phyloP scores from a whole-genome alignment of 2,329 filamentous ascomycete genomes.

The Talaromyces atroroseus region DNA sequence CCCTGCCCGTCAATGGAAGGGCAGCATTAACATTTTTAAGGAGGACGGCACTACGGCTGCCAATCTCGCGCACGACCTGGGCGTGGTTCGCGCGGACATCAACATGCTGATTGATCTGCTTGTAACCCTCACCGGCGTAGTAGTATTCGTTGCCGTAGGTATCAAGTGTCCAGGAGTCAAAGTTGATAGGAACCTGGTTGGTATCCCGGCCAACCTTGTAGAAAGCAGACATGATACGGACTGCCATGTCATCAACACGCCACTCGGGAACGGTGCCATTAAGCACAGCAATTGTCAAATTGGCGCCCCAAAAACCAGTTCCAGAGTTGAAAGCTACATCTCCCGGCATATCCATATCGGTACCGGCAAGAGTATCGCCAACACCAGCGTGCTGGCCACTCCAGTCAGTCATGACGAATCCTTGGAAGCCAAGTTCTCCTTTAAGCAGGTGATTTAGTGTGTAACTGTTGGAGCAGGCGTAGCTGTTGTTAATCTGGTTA shows the following conservation, averaged over 20 bases:
- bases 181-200: constrained; percentile 61
- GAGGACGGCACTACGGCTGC: constrained; percentile 75
- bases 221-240: constrained; percentile 67
- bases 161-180: constrained; percentile 78
- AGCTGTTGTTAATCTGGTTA: constrained; percentile 65
- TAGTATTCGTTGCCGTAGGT: constrained; percentile 66
- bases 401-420: constrained; percentile 69
- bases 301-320: constrained; percentile 72
- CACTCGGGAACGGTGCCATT: constrained; percentile 86
- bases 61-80: constrained; percentile 67
- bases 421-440: constrained; percentile 68
- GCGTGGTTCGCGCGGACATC: constrained; percentile 76
- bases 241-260: constrained; percentile 85
- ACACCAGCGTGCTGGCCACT: constrained; percentile 68
- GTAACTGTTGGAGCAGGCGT: constrained; percentile 60
- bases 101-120: constrained; percentile 72
- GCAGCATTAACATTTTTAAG: constrained; percentile 71
- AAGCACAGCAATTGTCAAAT: constrained; percentile 78
- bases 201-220: constrained; percentile 58
- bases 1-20: constrained; percentile 68
- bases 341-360: constrained; percentile 82
- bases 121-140: constrained; percentile 56
- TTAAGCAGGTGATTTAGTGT: constrained; percentile 60
- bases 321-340: constrained; percentile 73
- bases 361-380: constrained; percentile 58